Percentiles rank a stretch among this genome's conserved stretches.
Evolutionary conservation across 2,329 filamentous ascomycete genomes (phyloP).

Genomic region (Colletotrichum aenigma): DNA sequence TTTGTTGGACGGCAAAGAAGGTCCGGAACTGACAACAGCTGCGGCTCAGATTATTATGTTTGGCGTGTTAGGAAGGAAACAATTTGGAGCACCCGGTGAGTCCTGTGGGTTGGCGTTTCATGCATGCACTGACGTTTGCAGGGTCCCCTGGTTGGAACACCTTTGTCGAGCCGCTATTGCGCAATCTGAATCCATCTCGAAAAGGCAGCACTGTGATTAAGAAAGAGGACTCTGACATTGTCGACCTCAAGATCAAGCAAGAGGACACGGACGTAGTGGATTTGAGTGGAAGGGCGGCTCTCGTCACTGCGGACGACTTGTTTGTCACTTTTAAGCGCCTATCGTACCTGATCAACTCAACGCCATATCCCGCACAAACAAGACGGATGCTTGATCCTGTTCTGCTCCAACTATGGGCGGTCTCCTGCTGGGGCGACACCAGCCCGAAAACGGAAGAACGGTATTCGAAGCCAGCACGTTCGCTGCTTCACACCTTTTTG

Average conservation of each 20-base stretch:
- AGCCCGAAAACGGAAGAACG: conserved; percentile 35
- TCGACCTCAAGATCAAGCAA: conserved; percentile 21
- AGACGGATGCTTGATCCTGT: conserved; percentile 64
- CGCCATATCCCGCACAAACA: conserved; percentile 69
- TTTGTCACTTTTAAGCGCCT: conserved; percentile 58
- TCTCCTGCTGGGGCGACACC: conserved; percentile 56
- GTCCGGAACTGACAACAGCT: conserved; percentile 61
- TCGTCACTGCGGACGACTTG: conserved; percentile 55
- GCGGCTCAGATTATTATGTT: conserved; percentile 68
- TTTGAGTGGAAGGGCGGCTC: conserved; percentile 42
- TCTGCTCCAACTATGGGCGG: conserved; percentile 66
- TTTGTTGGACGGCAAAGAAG: conserved; percentile 65
- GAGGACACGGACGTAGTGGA: conserved; percentile 46
- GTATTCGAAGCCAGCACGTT: conserved; percentile 50
- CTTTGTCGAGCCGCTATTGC: conserved; percentile 64
- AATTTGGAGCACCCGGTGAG: conserved; percentile 65
- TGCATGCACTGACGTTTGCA: conserved; percentile 24
- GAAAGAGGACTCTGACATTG: conserved; percentile 22
- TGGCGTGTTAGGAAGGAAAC: conserved; percentile 68
- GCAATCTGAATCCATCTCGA: conserved; percentile 50
- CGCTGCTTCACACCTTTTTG: conserved; percentile 61
- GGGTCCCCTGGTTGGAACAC: conserved; percentile 65
- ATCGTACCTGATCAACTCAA: conserved; percentile 61
- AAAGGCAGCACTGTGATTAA: conserved; percentile 24
- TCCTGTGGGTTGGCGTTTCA: neutral